Evolutionary conservation across 805 yeast genomes (phyloP).

Genomic region (Brettanomyces anomalus): DNA sequence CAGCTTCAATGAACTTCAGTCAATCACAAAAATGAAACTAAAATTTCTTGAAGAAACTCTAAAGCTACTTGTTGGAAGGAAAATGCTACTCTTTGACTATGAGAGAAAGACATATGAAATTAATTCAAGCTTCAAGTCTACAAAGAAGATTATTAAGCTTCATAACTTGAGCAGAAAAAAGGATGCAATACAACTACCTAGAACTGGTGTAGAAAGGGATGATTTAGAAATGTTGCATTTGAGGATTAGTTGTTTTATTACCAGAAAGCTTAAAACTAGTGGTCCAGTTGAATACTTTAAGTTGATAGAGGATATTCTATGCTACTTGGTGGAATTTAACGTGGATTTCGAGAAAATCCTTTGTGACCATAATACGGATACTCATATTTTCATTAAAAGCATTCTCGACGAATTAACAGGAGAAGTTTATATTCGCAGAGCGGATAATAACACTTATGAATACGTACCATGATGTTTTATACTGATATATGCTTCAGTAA

Average conservation of each 20-base stretch:
- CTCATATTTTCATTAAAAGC: neutral
- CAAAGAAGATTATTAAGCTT: neutral
- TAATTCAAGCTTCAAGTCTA: neutral
- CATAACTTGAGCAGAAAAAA: neutral
- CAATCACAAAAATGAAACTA: constrained; percentile 23
- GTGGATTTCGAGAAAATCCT: neutral
- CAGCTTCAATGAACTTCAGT: constrained; percentile 16
- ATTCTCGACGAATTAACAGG: neutral
- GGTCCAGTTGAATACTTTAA: neutral
- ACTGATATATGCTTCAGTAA: too few relatives aligned
- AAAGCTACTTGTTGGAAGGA: neutral
- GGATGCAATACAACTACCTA: neutral
- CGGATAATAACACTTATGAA: neutral
- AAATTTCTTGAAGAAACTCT: neutral
- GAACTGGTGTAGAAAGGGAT: constrained; percentile 2
- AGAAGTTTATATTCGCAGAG: constrained; percentile 1
- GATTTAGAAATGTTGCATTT: neutral
- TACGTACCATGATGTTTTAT: constrained; percentile 1
- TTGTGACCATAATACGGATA: neutral
- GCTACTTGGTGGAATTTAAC: neutral
- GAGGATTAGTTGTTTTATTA: constrained; percentile 1
- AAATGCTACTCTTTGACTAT: constrained; percentile 9
- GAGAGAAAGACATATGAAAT: neutral
- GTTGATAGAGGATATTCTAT: neutral
- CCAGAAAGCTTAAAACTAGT: neutral